Base-by-base conservation (phyloP, 768 basidiomycete species). In the Serendipita sp. region DNA sequence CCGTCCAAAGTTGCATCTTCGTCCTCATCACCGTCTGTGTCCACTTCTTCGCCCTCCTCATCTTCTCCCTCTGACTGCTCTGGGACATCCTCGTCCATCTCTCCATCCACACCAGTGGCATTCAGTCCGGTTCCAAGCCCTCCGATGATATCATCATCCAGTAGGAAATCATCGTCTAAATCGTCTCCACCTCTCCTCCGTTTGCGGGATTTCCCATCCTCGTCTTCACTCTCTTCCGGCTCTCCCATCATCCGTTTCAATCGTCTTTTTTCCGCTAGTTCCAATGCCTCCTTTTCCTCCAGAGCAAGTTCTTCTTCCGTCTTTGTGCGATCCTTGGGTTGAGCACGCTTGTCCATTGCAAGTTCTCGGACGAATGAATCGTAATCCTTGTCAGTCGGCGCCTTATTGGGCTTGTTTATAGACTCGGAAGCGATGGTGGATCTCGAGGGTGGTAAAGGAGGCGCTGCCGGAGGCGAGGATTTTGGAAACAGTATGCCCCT, bases 321-420 rank as follows among this genome's bases (percentile, higher is more conserved):
- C 75, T 96, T 97, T 30, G 90, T 93, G 62, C 96, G 76, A 71
- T 99, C 89, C 70, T 91, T 96, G 0, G 96, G 88, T 66, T 93
- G 90, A 2, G 96, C 88, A 1, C 96, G 82, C 67, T 88, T 83
- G 64, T 98, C 96, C 68, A 94, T 95, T 0, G 87, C 93, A 42
- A 98, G 82, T 67, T 93, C 89, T 17, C 90, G 84, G 7, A 99
- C 94, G 66, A 84, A 85, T 68, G 86, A 85, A 73, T 99, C 95
- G 69, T 98, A 99, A 67, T 93, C 85, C 62, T 82, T 79, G 64
- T 83, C 79, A 9, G 74, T 67, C 11, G 62, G 58, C 7, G 76
- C 70, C 3, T 71, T 68, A 0, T 65, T 63, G 30, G 69, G 74
- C n/a, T 41, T 48, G 51, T 9, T 41, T 42, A 41, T 20, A 71